Percentiles rank a stretch among this genome's conserved stretches.
phyloP scores from a whole-genome alignment of 2,329 filamentous ascomycete genomes.

The Sphaerulina populicola region DNA sequence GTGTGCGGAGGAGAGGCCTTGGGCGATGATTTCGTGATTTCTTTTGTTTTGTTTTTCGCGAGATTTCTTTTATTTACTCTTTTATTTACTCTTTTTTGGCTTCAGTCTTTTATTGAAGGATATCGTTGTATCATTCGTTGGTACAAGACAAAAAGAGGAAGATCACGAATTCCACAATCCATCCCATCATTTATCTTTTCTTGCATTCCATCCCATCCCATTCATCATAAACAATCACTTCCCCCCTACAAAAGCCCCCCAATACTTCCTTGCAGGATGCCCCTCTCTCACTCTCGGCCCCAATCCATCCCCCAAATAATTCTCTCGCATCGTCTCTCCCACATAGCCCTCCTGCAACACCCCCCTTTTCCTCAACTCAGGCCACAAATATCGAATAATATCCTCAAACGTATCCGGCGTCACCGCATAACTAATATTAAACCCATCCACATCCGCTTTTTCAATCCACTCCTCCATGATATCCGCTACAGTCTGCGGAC shows the following conservation, averaged over 20 bases:
- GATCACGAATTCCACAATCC: no score
- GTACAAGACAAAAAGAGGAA: no score
- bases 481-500: conserved; percentile 39
- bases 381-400: conserved; percentile 33
- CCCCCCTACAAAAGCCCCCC: neutral
- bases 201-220: no score
- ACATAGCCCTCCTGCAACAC: conserved; percentile 29
- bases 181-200: no score
- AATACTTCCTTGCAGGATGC: conserved; percentile 23
- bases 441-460: conserved; percentile 39
- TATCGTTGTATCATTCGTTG: no score
- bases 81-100: no score
- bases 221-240: neutral
- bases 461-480: conserved; percentile 41
- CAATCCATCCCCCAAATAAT: conserved; percentile 25
- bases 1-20: neutral
- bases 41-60: no score
- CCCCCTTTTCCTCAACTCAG: conserved; percentile 33
- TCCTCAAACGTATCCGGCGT: conserved; percentile 38
- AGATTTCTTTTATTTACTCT: no score
- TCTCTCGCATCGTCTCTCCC: conserved; percentile 26
- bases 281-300: conserved; percentile 23
- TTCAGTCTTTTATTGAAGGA: no score
- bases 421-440: conserved; percentile 40
- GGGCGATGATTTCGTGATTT: neutral